Conservation (phyloP, 495 filamentous ascomycete species). For the Lasiosphaeria hispida region DNA sequence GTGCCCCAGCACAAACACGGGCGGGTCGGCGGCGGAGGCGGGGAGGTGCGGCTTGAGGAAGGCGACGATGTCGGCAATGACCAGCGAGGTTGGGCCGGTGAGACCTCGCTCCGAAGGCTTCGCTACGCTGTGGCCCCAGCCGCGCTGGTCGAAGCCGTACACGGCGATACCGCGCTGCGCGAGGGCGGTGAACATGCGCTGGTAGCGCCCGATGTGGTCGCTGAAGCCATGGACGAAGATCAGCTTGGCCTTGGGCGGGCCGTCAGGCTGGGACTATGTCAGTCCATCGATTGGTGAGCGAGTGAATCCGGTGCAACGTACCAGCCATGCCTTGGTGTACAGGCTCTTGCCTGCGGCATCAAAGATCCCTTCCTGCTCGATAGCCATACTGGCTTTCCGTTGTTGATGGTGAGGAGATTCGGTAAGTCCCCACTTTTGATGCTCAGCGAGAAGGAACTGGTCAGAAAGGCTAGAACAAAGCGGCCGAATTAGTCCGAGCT, state of each 20-base stretch:
- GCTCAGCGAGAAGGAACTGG: not conserved
- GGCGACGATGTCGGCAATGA: conserved; percentile 73
- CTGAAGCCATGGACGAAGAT: conserved; percentile 85
- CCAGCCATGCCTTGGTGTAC: conserved; percentile 86
- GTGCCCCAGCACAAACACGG: conserved; percentile 85
- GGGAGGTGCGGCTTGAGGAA: conserved; percentile 54
- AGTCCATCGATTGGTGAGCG: not conserved
- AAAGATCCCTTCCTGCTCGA: conserved; percentile 50
- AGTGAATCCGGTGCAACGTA: conserved; percentile 38
- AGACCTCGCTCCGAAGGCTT: conserved; percentile 56
- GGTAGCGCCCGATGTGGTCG: conserved; percentile 78
- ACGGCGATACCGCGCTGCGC: conserved; percentile 71
- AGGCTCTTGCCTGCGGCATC: conserved; percentile 58
- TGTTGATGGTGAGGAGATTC: not conserved
- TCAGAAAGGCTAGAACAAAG: too few species aligned
- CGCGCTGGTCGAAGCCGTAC: conserved; percentile 76
- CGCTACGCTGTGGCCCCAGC: conserved; percentile 55
- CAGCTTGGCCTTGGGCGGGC: conserved; percentile 59
- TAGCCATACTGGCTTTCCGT: conserved; percentile 48
- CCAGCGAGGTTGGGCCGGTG: conserved; percentile 66
- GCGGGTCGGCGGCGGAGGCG: conserved; percentile 29
- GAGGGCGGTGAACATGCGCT: conserved; percentile 64
- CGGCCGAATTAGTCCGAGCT: too few species aligned
- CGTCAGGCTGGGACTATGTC: conserved; percentile 42
- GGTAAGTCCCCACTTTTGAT: not conserved